Evolutionary conservation across 1,284 basidiomycete genomes (phyloP).

Genomic region (Trichosporon coremiiforme): DNA sequence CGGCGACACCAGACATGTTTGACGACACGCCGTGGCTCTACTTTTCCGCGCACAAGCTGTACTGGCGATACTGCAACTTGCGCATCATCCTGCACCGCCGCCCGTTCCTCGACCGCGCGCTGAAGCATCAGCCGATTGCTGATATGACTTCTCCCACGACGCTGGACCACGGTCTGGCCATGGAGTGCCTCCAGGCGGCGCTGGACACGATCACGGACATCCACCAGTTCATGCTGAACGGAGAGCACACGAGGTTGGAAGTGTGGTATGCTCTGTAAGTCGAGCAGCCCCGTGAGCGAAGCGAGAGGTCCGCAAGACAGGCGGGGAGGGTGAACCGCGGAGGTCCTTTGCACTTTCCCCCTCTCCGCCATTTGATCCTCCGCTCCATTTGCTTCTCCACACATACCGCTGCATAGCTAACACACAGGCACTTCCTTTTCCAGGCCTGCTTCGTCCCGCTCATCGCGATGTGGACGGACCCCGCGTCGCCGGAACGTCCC

Average conservation of each 20-base stretch:
- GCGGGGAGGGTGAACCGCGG: no score
- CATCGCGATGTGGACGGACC: conserved; percentile 36
- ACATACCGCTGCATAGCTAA: no score
- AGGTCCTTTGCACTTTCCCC: no score
- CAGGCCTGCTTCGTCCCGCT: conserved; percentile 37
- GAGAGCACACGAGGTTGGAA: conserved; percentile 29
- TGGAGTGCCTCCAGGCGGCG: conserved; percentile 30
- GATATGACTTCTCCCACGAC: conserved; percentile 1
- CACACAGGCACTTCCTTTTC: conserved; percentile 37
- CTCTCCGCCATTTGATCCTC: no score
- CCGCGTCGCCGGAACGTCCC: conserved; percentile 15
- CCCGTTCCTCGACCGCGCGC: conserved; percentile 34
- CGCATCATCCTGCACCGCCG: conserved; percentile 36
- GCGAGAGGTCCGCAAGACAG: no score
- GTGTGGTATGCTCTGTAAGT: conserved; percentile 39
- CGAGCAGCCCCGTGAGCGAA: no score
- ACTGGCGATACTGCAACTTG: conserved; percentile 38
- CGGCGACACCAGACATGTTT: conserved; percentile 22
- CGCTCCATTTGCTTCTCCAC: no score
- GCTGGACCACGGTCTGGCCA: conserved; percentile 26
- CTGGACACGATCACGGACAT: conserved; percentile 35
- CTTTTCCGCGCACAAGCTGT: conserved; percentile 37
- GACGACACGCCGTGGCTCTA: conserved; percentile 33
- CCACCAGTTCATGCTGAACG: conserved; percentile 30
- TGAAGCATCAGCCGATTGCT: conserved; percentile 27